Conservation (phyloP, 2,329 filamentous ascomycete genomes). For the Phaeosphaeria sp. region DNA sequence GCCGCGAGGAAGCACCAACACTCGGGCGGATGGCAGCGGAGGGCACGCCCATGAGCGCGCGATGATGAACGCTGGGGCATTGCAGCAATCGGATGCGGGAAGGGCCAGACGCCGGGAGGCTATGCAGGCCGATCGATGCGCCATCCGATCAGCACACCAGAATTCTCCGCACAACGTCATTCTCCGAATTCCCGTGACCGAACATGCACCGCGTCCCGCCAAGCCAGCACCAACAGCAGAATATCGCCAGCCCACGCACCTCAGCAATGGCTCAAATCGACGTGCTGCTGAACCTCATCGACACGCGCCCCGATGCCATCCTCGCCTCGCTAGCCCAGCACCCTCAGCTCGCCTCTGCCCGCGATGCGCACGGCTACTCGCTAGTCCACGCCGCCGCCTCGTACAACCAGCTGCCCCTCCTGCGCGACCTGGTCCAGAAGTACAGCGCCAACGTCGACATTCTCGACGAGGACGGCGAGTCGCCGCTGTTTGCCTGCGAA, state of each 20-base stretch:
- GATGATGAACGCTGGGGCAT: constrained; percentile 1
- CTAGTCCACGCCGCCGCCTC: constrained; percentile 91
- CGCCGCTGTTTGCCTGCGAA: constrained; percentile 92
- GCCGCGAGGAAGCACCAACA: neutral
- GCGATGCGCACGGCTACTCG: constrained; percentile 94
- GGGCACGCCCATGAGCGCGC: neutral
- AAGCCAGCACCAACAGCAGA: no score
- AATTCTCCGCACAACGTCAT: constrained; percentile 10
- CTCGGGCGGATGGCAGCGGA: neutral
- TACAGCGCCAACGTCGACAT: constrained; percentile 82
- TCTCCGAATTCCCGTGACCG: neutral
- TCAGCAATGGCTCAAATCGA: constrained; percentile 49
- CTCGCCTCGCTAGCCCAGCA: constrained; percentile 75
- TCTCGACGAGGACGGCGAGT: constrained; percentile 89
- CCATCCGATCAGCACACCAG: neutral
- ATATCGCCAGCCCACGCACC: neutral
- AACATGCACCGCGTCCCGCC: neutral
- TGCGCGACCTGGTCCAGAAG: constrained; percentile 76
- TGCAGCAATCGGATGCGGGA: neutral
- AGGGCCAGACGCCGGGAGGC: neutral
- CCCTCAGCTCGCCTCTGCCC: constrained; percentile 75
- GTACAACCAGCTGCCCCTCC: constrained; percentile 84
- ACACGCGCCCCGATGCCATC: constrained; percentile 78
- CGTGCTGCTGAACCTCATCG: constrained; percentile 65
- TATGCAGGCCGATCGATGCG: neutral